phyloP scores from a whole-genome alignment of 2,329 filamentous ascomycete species.

The Simplicillium sp. region DNA sequence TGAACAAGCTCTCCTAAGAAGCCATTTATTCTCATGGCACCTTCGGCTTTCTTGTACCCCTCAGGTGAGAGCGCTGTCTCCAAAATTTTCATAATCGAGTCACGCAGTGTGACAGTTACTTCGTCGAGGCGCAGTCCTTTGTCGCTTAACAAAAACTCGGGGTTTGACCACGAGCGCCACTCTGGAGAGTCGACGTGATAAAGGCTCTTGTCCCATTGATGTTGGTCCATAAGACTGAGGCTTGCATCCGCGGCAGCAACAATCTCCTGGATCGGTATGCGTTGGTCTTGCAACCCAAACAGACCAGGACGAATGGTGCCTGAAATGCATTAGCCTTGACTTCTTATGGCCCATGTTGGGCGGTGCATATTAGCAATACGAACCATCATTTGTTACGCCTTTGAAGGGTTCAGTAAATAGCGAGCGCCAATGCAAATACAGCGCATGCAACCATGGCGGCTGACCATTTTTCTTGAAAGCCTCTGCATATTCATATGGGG shows the following conservation, averaged over 20 bases:
- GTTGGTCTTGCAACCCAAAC: no score
- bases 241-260: no score
- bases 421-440: constrained; percentile 50
- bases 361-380: no score
- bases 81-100: background rate
- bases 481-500: constrained; percentile 52
- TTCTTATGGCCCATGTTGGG: no score
- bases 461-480: constrained; percentile 47
- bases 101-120: constrained; percentile 10
- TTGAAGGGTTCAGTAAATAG: constrained; percentile 58
- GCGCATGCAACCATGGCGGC: constrained; percentile 57
- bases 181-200: constrained; percentile 61
- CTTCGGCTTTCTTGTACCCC: constrained; percentile 60
- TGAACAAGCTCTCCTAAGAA: constrained; percentile 62
- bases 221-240: no score
- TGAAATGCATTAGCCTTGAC: no score
- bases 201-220: constrained; percentile 20
- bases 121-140: constrained; percentile 66
- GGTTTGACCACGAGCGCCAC: constrained; percentile 64
- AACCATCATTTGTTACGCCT: constrained; percentile 45
- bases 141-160: constrained; percentile 60
- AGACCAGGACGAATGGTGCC: no score
- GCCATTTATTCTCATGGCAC: constrained; percentile 65
- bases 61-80: constrained; percentile 53
- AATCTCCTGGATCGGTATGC: no score